phyloP scores from a whole-genome alignment of 371 early-diverging fungal species.

The Choanephora cucurbitarum region DNA sequence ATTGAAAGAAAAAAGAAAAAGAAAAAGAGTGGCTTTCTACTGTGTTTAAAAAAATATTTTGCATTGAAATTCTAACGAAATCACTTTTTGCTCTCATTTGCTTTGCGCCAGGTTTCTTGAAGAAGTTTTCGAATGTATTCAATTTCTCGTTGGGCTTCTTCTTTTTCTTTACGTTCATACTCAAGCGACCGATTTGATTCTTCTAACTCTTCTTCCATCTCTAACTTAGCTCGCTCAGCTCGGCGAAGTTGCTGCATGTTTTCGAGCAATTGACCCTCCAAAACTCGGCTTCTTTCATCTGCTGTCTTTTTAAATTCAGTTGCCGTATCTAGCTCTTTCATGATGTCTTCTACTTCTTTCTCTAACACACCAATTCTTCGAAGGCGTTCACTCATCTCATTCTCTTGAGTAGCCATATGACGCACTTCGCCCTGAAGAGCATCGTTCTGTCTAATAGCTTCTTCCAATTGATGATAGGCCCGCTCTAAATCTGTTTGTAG shows the following conservation, averaged over 20 bases:
- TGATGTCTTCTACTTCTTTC: slow-evolving; percentile 3
- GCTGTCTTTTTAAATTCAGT: slow-evolving; percentile 5
- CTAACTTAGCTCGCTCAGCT: not conserved
- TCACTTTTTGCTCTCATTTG: not conserved
- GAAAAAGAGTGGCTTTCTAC: no score
- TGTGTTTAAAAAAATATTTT: no score
- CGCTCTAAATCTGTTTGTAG: not conserved
- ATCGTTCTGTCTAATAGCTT: not conserved
- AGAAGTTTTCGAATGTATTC: not conserved
- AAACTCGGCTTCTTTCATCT: slow-evolving; percentile 7
- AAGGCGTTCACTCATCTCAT: slow-evolving; percentile 11
- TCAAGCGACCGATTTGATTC: not conserved
- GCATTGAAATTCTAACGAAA: no score
- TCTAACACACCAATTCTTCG: slow-evolving; percentile 13
- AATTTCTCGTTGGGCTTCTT: not conserved
- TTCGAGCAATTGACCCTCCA: not conserved
- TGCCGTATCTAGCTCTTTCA: slow-evolving; percentile 4
- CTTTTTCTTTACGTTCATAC: not conserved
- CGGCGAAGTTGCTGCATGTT: not conserved
- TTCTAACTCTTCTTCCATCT: slow-evolving; percentile 1
- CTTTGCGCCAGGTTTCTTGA: slow-evolving; percentile 1
- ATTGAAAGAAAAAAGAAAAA: not conserved
- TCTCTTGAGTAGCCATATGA: slow-evolving; percentile 5
- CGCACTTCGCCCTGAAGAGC: slow-evolving; percentile 4
- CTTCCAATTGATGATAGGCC: slow-evolving; percentile 8